Conservation (phyloP, 1,284 basidiomycete genomes). For the Apiotrichum akiyoshidainum region DNA sequence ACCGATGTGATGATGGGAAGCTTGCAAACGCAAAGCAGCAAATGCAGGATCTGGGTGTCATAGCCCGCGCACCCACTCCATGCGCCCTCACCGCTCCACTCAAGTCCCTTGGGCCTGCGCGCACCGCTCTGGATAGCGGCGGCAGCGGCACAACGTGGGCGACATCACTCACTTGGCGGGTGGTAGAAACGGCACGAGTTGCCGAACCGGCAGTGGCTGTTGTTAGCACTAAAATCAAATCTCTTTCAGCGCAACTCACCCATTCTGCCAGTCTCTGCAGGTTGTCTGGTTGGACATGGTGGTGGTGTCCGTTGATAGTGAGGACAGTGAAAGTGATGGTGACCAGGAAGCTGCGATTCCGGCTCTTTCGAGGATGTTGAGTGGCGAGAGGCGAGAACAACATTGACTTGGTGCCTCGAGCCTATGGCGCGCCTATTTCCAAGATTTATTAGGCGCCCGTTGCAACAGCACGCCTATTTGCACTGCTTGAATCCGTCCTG, state of each 20-base stretch:
- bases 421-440: neutral
- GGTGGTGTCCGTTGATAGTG: neutral
- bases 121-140: too few species aligned
- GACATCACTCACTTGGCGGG: conserved; percentile 28
- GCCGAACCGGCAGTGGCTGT: conserved; percentile 40
- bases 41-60: too few species aligned
- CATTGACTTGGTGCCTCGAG: neutral
- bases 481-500: too few species aligned
- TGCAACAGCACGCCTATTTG: too few species aligned
- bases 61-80: too few species aligned
- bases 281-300: conserved; percentile 8
- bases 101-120: too few species aligned
- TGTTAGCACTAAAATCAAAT: neutral
- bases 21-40: too few species aligned
- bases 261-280: conserved; percentile 18
- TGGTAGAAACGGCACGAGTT: conserved; percentile 37
- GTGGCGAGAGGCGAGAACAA: conserved; percentile 3
- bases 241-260: conserved; percentile 11
- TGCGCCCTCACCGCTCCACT: too few species aligned
- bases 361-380: neutral
- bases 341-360: too few species aligned
- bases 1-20: too few species aligned
- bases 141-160: neutral
- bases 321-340: too few species aligned
- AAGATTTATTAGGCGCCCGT: too few species aligned